These are phyloP conservation scores for Pythium sukuiense DNA, from an alignment of 352 stramenopile species.

Conservation along the genomic window DNA sequence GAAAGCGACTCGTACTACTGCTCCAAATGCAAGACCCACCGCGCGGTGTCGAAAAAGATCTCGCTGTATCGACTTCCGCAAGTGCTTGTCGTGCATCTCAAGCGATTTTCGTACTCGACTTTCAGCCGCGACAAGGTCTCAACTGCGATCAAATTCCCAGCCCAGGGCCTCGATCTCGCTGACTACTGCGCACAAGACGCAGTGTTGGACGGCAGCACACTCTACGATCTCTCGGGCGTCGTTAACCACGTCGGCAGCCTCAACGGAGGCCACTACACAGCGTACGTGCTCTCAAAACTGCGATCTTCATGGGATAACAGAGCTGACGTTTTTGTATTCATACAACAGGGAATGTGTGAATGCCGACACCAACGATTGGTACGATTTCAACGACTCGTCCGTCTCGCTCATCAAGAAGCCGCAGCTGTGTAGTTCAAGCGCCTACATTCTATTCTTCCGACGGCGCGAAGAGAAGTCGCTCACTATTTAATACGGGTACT, in stretches of 20 bases:
- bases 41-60: slow-evolving; percentile 72
- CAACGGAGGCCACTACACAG: slow-evolving; percentile 84
- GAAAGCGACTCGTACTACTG: slow-evolving; percentile 78
- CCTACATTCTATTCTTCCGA: slow-evolving; percentile 84
- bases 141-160: slow-evolving; percentile 62
- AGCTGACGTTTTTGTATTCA: neutral
- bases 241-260: slow-evolving; percentile 80
- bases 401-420: slow-evolving; percentile 71
- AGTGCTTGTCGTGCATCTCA: slow-evolving; percentile 89
- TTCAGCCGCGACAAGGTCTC: slow-evolving; percentile 80
- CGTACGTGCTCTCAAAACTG: slow-evolving; percentile 35
- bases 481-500: slow-evolving; percentile 43
- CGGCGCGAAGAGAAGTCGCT: slow-evolving; percentile 56
- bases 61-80: slow-evolving; percentile 72
- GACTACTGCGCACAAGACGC: slow-evolving; percentile 70
- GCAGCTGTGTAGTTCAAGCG: slow-evolving; percentile 55
- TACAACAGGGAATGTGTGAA: slow-evolving; percentile 64
- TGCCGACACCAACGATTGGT: slow-evolving; percentile 68
- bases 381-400: slow-evolving; percentile 75
- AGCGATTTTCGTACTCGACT: slow-evolving; percentile 85
- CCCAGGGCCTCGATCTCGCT: slow-evolving; percentile 56
- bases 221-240: slow-evolving; percentile 80
- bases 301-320: neutral
- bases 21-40: slow-evolving; percentile 69
- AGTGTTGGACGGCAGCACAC: slow-evolving; percentile 62